These are phyloP conservation scores for Apophysomyces sp. DNA, from an alignment of 371 early-diverging fungal genomes.

Conservation along the genomic window DNA sequence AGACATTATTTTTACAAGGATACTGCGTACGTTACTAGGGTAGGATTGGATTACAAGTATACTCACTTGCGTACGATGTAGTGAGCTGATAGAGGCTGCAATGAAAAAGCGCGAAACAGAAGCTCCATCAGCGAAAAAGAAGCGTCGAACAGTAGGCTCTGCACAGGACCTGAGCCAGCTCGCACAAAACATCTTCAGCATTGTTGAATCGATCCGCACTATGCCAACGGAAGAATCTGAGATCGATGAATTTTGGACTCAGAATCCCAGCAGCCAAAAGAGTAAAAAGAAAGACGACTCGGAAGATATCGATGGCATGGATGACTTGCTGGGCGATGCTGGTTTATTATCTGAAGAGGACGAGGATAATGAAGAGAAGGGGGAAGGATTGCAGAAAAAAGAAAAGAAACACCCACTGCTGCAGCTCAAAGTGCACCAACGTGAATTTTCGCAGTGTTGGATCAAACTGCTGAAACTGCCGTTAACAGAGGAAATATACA, in stretches of 20 bases:
- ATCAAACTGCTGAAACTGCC: slow-evolving; percentile 73
- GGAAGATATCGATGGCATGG: slow-evolving; percentile 17
- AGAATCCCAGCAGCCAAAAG: slow-evolving; percentile 40
- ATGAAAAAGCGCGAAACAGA: slow-evolving; percentile 13
- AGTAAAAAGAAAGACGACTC: slow-evolving; percentile 7
- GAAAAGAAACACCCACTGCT: slow-evolving; percentile 33
- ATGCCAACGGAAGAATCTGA: slow-evolving; percentile 63
- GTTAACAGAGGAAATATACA: slow-evolving; percentile 72
- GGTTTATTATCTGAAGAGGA: slow-evolving; percentile 40
- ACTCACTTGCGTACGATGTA: slow-evolving; percentile 3
- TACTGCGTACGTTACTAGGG: slow-evolving; percentile 47
- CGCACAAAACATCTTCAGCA: slow-evolving; percentile 51
- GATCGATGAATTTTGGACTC: slow-evolving; percentile 65
- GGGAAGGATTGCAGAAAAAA: slow-evolving; percentile 21
- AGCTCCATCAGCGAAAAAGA: slow-evolving; percentile 7
- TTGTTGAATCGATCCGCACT: slow-evolving; percentile 54
- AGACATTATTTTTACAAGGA: slow-evolving; percentile 78
- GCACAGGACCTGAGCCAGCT: slow-evolving; percentile 22
- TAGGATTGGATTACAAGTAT: slow-evolving; percentile 5
- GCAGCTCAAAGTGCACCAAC: slow-evolving; percentile 47
- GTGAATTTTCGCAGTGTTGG: slow-evolving; percentile 80
- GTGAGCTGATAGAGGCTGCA: slow-evolving; percentile 30
- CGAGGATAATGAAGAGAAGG: slow-evolving; percentile 32
- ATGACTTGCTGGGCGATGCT: slow-evolving; percentile 24
- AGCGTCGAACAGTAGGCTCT: neutral